A percentile compares a stretch with the other conserved stretches of the same genome.
phyloP scores from a whole-genome alignment of 78 protist genomes.

The Protostelium mycophagum region DNA sequence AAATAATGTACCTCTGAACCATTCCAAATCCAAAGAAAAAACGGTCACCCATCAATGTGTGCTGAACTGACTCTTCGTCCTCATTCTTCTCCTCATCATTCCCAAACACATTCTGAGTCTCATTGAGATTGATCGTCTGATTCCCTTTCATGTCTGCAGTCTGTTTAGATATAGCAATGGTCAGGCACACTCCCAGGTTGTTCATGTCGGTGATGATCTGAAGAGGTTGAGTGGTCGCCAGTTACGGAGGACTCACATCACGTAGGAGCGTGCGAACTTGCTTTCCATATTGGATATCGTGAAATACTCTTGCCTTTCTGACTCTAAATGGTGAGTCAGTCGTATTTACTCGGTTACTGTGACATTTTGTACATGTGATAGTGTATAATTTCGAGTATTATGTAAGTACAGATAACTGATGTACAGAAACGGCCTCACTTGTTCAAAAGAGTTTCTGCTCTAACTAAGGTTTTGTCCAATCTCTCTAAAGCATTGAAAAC shows the following conservation, averaged over 20 bases:
- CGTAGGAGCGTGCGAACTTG: not conserved
- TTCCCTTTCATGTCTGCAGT: not conserved
- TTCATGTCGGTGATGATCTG: not conserved
- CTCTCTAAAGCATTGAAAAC: not conserved
- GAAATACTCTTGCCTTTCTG: not conserved
- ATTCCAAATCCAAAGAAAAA: not conserved
- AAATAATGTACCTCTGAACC: no score
- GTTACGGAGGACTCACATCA: not conserved
- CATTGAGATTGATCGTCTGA: not conserved
- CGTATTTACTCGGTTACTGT: no score
- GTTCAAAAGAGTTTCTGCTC: not conserved
- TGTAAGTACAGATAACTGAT: not conserved
- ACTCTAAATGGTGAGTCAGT: no score
- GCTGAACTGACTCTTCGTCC: not conserved
- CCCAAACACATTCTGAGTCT: not conserved
- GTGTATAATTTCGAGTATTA: no score
- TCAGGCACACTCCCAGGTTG: not conserved
- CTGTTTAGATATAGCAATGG: not conserved
- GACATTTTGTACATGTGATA: no score
- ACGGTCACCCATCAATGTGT: not conserved
- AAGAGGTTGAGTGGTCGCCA: not conserved
- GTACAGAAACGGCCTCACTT: not conserved
- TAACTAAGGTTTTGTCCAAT: not conserved
- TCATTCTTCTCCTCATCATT: not conserved
- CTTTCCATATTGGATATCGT: not conserved